phyloP scores from a whole-genome alignment of 2,329 filamentous ascomycete species.

The Endothia cerciana region DNA sequence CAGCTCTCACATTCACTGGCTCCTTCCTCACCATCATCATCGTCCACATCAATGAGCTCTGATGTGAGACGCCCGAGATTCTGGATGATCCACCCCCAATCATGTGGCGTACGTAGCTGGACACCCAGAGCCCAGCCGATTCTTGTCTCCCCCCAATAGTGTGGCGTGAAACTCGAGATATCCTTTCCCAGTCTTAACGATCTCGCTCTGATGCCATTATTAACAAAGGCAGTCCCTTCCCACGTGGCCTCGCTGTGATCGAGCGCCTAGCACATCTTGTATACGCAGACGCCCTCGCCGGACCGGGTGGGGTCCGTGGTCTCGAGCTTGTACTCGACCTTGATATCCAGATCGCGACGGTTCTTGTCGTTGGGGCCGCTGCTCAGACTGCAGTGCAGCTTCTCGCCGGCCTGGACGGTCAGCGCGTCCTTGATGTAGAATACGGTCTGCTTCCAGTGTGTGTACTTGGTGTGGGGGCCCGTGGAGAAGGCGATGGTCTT shows the following conservation, averaged over 20 bases:
- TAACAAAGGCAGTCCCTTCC: not conserved
- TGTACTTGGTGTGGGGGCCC: slow-evolving; percentile 97
- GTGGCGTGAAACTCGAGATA: not conserved
- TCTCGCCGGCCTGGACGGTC: slow-evolving; percentile 87
- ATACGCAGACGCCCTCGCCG: slow-evolving; percentile 72
- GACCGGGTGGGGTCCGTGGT: slow-evolving; percentile 73
- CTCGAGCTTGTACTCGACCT: slow-evolving; percentile 79
- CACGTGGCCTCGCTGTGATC: too few relatives aligned
- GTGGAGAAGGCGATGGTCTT: slow-evolving; percentile 97
- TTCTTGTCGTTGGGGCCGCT: slow-evolving; percentile 95
- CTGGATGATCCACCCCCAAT: not conserved
- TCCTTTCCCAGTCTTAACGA: not conserved
- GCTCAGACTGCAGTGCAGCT: slow-evolving; percentile 71
- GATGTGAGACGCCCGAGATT: not conserved
- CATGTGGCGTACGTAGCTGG: not conserved
- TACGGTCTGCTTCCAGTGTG: slow-evolving; percentile 99
- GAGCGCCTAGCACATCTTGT: slow-evolving; percentile 71
- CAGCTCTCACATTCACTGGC: not conserved
- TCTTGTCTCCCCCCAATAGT: not conserved
- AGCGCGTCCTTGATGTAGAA: slow-evolving; percentile 95
- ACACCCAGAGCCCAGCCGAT: not conserved
- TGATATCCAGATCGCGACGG: slow-evolving; percentile 91
- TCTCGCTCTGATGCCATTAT: not conserved
- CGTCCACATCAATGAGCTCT: not conserved
- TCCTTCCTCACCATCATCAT: not conserved